phyloP scores from a whole-genome alignment of 2,329 filamentous ascomycete genomes.

The Xylariaceae sp. region DNA sequence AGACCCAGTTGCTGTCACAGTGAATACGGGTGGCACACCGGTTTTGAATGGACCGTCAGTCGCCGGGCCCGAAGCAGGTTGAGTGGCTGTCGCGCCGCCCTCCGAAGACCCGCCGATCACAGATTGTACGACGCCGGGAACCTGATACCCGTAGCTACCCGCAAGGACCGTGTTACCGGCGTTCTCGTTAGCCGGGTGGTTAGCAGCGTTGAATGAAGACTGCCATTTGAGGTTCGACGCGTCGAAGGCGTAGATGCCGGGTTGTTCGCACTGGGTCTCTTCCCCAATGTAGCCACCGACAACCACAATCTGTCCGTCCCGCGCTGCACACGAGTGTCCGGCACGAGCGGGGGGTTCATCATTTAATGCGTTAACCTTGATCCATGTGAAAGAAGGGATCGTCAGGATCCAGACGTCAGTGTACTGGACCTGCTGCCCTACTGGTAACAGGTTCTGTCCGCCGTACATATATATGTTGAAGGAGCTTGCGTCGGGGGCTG shows the following conservation, averaged over 20 bases:
- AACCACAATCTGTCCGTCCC: constrained; percentile 74
- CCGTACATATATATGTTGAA: constrained; percentile 83
- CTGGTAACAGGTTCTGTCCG: constrained; percentile 74
- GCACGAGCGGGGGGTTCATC: constrained; percentile 66
- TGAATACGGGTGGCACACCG: constrained; percentile 73
- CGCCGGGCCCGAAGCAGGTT: constrained; percentile 65
- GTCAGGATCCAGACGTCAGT: constrained; percentile 78
- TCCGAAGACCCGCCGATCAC: constrained; percentile 66
- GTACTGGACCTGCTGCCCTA: constrained; percentile 63
- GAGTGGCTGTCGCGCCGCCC: constrained; percentile 71
- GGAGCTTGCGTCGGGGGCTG: constrained; percentile 73
- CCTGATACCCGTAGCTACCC: constrained; percentile 69
- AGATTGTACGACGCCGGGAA: constrained; percentile 67
- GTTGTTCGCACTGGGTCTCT: constrained; percentile 67
- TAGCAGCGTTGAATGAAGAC: constrained; percentile 65
- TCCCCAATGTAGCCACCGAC: constrained; percentile 72
- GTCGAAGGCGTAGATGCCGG: constrained; percentile 77
- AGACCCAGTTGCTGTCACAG: constrained; percentile 54
- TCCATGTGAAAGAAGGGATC: constrained; percentile 76
- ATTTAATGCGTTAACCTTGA: constrained; percentile 61
- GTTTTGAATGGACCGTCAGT: constrained; percentile 75
- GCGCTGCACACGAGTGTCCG: constrained; percentile 73
- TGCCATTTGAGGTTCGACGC: constrained; percentile 69
- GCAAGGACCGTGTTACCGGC: constrained; percentile 60
- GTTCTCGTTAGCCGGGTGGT: constrained; percentile 53